Percentiles rank a stretch among this genome's conserved stretches.
Conservation (phyloP, 257 asterid species). For the Penstemon davidsonii region DNA sequence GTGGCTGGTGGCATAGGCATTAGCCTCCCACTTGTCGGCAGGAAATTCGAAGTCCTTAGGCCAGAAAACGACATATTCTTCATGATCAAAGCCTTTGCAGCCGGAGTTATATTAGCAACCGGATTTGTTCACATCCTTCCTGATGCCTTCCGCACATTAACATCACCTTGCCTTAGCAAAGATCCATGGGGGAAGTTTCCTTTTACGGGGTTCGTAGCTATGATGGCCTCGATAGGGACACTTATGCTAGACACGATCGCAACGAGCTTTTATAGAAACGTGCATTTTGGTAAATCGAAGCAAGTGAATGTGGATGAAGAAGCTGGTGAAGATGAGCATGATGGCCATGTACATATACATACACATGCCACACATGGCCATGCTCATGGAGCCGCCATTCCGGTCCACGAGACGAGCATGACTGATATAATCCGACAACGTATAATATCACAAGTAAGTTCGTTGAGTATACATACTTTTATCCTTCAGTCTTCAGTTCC, state of each 20-base stretch:
- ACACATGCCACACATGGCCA: conserved; percentile 39
- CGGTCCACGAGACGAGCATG: conserved; percentile 27
- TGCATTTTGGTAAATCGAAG: conserved; percentile 41
- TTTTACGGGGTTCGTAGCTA: conserved; percentile 50
- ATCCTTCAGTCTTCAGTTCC: conserved; percentile 5
- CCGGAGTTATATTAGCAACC: conserved; percentile 62
- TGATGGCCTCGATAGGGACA: conserved; percentile 55
- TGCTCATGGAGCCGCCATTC: conserved; percentile 47
- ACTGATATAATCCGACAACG: conserved; percentile 52
- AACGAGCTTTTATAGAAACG: conserved; percentile 42
- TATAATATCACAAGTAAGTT: conserved; percentile 54
- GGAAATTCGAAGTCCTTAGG: conserved; percentile 31
- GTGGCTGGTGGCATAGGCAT: conserved; percentile 52
- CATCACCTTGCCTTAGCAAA: conserved; percentile 50
- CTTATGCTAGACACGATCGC: conserved; percentile 57
- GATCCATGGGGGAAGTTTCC: conserved; percentile 60
- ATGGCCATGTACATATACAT: conserved; percentile 33
- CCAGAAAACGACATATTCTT: conserved; percentile 63
- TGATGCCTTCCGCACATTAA: conserved; percentile 45
- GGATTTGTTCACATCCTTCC: conserved; percentile 68
- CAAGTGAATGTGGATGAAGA: conserved; percentile 36
- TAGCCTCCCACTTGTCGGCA: conserved; percentile 53
- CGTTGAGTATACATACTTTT: neutral
- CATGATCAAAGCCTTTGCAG: conserved; percentile 71
- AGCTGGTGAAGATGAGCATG: conserved; percentile 29